phyloP scores from a whole-genome alignment of 768 basidiomycete species.

The Gyrodon lividus region DNA sequence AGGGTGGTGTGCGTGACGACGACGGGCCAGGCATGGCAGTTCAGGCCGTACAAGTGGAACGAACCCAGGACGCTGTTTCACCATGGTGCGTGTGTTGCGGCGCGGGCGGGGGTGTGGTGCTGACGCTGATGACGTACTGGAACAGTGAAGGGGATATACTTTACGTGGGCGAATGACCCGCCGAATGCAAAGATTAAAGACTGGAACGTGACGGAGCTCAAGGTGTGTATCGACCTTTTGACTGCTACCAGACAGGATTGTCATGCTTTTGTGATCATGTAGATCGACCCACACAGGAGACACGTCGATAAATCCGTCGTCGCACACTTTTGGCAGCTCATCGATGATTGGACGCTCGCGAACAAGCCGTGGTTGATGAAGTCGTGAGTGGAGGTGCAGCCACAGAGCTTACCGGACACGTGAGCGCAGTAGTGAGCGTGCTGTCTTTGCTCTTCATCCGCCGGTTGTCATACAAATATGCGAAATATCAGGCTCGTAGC shows the following conservation, averaged over 20 bases:
- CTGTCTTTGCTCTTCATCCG: neutral
- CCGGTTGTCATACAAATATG: neutral
- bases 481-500: neutral
- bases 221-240: constrained; percentile 46
- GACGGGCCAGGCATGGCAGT: constrained; percentile 98
- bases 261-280: neutral
- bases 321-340: constrained; percentile 91
- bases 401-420: neutral
- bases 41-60: constrained; percentile 94
- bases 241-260: neutral
- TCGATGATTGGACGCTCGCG: constrained; percentile 80
- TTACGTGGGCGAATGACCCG: constrained; percentile 92
- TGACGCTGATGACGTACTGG: neutral
- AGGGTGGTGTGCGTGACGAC: constrained; percentile 97
- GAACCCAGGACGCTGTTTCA: constrained; percentile 92
- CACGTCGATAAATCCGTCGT: constrained; percentile 95
- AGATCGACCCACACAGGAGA: constrained; percentile 89
- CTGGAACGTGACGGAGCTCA: constrained; percentile 96
- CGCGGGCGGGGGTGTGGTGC: neutral
- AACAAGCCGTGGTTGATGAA: constrained; percentile 79
- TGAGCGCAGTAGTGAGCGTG: neutral
- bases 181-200: constrained; percentile 87
- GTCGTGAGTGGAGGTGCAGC: constrained; percentile 23
- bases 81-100: constrained; percentile 58
- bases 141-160: constrained; percentile 91